A percentile compares a stretch with the other conserved stretches of the same genome.
Evolutionary conservation across 305 asterid genomes (phyloP).

Genomic region (Fraxinus dipetala): DNA sequence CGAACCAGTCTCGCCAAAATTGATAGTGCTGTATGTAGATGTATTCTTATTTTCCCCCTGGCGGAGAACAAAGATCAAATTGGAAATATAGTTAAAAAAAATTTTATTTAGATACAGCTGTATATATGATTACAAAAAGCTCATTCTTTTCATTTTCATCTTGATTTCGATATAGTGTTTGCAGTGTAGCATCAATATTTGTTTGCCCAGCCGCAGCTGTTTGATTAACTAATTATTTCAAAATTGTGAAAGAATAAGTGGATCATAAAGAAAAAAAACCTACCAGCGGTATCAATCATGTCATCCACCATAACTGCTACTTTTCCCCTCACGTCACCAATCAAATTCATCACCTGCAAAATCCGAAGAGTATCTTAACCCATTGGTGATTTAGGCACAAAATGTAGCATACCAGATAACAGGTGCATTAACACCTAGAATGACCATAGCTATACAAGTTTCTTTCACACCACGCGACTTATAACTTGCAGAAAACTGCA

Average conservation of each 20-base stretch:
- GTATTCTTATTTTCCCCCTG: neutral
- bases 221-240: neutral
- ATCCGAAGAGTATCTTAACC: conserved; percentile 19
- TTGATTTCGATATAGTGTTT: neutral
- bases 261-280: conserved; percentile 23
- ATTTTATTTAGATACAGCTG: neutral
- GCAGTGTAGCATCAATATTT: neutral
- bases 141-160: neutral
- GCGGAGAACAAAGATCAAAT: neutral
- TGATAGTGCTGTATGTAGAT: neutral
- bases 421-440: neutral
- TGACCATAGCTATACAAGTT: conserved; percentile 2
- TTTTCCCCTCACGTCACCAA: conserved; percentile 90
- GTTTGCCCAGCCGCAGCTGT: neutral
- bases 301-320: conserved; percentile 99
- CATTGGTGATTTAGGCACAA: neutral
- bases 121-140: neutral
- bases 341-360: conserved; percentile 88
- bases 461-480: neutral
- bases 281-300: conserved; percentile 99
- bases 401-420: neutral
- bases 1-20: neutral
- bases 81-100: neutral
- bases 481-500: conserved; percentile 14
- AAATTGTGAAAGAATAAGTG: neutral